Percentiles rank a stretch among this genome's conserved stretches.
phyloP scores from a whole-genome alignment of 805 yeast genomes.

The Ogataea naganishii region DNA sequence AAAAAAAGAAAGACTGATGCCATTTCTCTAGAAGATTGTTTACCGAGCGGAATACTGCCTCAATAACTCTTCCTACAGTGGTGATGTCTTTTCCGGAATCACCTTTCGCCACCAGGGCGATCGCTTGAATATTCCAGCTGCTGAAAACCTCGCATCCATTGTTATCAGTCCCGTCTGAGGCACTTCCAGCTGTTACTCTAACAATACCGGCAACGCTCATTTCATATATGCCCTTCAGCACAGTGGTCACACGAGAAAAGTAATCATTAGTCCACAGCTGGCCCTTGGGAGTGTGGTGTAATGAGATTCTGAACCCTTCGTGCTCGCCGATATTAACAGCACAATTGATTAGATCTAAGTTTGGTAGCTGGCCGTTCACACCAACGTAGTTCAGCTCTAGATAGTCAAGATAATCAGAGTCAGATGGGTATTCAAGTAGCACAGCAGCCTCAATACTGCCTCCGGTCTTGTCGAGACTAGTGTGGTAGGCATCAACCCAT shows the following conservation, averaged over 20 bases:
- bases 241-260: constrained; percentile 44
- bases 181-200: constrained; percentile 15
- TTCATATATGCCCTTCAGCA: constrained; percentile 57
- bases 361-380: constrained; percentile 91
- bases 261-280: constrained; percentile 41
- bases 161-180: constrained; percentile 32
- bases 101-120: constrained; percentile 62
- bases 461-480: constrained; percentile 75
- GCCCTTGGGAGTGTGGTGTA: constrained; percentile 49
- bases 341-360: constrained; percentile 79
- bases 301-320: constrained; percentile 62
- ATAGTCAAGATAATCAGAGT: constrained; percentile 59
- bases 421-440: constrained; percentile 65
- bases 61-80: constrained; percentile 84
- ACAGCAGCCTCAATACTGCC: constrained; percentile 92
- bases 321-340: constrained; percentile 67
- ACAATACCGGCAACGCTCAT: constrained; percentile 63
- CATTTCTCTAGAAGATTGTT: constrained; percentile 91
- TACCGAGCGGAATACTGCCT: constrained; percentile 78
- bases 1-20: constrained; percentile 95
- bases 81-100: constrained; percentile 66
- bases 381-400: constrained; percentile 79
- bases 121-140: constrained; percentile 92
- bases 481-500: constrained; percentile 95
- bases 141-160: constrained; percentile 87